Conservation (phyloP, 2,329 filamentous ascomycete genomes). For the Fusarium udum region DNA sequence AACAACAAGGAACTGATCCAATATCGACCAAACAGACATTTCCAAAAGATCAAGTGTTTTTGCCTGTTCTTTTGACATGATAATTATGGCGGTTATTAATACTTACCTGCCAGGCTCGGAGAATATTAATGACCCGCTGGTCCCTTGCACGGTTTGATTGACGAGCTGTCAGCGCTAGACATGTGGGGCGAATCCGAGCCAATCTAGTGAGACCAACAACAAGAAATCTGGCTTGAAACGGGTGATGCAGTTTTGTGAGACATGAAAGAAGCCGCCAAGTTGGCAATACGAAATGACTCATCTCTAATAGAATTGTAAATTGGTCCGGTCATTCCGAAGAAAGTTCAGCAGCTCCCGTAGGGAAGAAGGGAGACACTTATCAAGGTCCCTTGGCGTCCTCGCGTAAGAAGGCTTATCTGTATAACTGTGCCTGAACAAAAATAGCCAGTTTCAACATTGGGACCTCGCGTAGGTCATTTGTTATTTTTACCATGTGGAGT, state of each 20-base stretch:
- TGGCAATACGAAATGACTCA: not conserved
- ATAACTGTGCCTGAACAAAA: not conserved
- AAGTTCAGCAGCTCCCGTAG: rapidly evolving
- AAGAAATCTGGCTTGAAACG: not conserved
- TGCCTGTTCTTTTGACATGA: not conserved
- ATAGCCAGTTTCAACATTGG: not conserved
- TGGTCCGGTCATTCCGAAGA: not conserved
- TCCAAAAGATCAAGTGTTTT: rapidly evolving
- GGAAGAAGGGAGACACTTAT: not conserved
- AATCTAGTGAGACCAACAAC: not conserved
- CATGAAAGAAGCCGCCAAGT: not conserved
- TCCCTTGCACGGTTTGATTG: not conserved
- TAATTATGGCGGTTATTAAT: not conserved
- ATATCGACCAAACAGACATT: not conserved
- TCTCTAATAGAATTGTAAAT: not conserved
- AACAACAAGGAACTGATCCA: not conserved
- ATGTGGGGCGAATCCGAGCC: slow-evolving; percentile 10
- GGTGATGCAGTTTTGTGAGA: not conserved
- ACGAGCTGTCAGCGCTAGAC: slow-evolving; percentile 10
- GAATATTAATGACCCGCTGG: not conserved
- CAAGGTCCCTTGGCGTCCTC: not conserved
- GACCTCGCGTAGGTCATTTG: not conserved
- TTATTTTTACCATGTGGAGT: not conserved
- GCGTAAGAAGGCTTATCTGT: not conserved
- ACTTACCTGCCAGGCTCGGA: not conserved